Conservation (phyloP, 495 filamentous ascomycete species). For the Penicillium argentinense region DNA sequence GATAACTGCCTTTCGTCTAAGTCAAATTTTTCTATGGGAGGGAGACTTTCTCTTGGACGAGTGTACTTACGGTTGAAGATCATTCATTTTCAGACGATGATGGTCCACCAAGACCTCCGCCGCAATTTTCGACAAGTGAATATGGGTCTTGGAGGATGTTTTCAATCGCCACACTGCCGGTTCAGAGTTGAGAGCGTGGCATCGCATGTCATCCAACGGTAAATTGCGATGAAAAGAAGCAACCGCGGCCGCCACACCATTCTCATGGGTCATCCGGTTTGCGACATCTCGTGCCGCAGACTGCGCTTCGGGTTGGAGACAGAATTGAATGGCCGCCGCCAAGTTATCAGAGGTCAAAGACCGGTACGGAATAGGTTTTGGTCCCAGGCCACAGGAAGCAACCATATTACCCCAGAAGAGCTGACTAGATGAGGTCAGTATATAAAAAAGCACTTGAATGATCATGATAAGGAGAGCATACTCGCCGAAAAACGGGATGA, state of each 20-base stretch:
- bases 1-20: neutral
- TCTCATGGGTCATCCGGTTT: constrained; percentile 60
- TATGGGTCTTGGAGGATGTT: constrained; percentile 36
- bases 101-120: constrained; percentile 61
- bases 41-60: neutral
- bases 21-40: neutral
- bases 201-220: constrained; percentile 63
- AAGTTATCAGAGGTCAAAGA: constrained; percentile 61
- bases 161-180: constrained; percentile 70
- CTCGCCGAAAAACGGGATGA: constrained; percentile 69
- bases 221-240: constrained; percentile 67
- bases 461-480: constrained; percentile 39
- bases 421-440: constrained; percentile 43
- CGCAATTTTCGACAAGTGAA: constrained; percentile 64
- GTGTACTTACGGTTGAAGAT: constrained; percentile 49
- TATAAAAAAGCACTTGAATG: neutral
- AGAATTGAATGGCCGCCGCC: constrained; percentile 68
- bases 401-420: constrained; percentile 82
- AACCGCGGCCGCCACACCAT: constrained; percentile 73
- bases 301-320: constrained; percentile 57
- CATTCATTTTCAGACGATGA: constrained; percentile 59
- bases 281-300: constrained; percentile 60
- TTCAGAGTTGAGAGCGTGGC: constrained; percentile 60
- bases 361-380: constrained; percentile 39
- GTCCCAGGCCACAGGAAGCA: constrained; percentile 24